A percentile compares a stretch with the other conserved stretches of the same genome.
Evolutionary conservation across 179 eudicot species (phyloP).

Genomic region (Sideroxylon spinosum): DNA sequence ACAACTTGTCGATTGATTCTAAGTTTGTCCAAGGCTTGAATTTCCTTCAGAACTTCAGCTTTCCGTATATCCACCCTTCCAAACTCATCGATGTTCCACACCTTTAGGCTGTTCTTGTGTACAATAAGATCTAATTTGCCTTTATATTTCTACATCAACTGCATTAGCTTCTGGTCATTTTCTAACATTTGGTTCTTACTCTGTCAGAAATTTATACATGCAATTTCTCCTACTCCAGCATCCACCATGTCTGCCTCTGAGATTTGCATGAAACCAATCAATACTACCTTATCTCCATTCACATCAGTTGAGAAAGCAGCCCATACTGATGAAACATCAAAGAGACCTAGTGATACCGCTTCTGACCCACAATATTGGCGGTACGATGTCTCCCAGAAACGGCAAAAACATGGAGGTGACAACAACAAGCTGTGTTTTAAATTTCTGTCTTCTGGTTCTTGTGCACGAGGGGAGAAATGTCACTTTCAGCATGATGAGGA

Average conservation of each 20-base stretch:
- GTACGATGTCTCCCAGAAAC: constrained; percentile 72
- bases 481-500: constrained; percentile 75
- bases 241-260: constrained; percentile 76
- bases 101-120: not conserved
- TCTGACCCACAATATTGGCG: constrained; percentile 90
- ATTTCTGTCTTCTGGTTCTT: constrained; percentile 73
- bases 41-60: too few species aligned
- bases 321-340: constrained; percentile 37
- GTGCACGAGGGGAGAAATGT: constrained; percentile 78
- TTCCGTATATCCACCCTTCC: too few species aligned
- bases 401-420: constrained; percentile 61
- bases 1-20: too few species aligned
- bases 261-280: constrained; percentile 60
- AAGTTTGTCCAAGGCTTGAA: too few species aligned
- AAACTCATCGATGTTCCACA: too few species aligned
- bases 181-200: constrained; percentile 21
- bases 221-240: constrained; percentile 93
- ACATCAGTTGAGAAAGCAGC: constrained; percentile 27
- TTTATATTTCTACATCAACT: not conserved
- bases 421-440: constrained; percentile 71
- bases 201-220: constrained; percentile 90
- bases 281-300: constrained; percentile 72
- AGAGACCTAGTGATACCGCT: constrained; percentile 46
- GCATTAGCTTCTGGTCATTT: constrained; percentile 12
- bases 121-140: not conserved